A percentile compares a stretch with the other conserved stretches of the same genome.
phyloP scores from a whole-genome alignment of 306 rosid genomes.

The Vachellia collinsii region DNA sequence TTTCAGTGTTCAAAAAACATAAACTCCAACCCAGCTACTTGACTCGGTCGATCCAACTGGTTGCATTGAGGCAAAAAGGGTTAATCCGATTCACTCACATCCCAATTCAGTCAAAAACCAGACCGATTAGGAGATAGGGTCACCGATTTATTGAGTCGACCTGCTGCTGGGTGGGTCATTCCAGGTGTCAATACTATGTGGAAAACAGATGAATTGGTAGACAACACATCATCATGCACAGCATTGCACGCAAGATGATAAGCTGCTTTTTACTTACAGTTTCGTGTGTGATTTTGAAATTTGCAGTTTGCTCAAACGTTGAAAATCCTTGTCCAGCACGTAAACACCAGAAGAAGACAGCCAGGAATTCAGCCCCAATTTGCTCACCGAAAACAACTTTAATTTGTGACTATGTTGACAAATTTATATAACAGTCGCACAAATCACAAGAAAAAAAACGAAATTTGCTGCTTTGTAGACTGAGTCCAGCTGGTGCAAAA shows the following conservation, averaged over 20 bases:
- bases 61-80: background rate
- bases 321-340: constrained; percentile 22
- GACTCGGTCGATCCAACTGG: background rate
- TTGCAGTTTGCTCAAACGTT: background rate
- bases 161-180: background rate
- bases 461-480: constrained; percentile 51
- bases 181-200: background rate
- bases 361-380: constrained; percentile 34
- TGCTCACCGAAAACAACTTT: constrained; percentile 28
- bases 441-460: constrained; percentile 17
- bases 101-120: no score
- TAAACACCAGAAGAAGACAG: constrained; percentile 34
- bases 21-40: background rate
- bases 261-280: background rate
- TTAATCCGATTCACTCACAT: background rate
- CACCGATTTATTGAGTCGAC: background rate
- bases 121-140: background rate
- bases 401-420: background rate
- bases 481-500: constrained; percentile 51
- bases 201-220: background rate
- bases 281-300: background rate
- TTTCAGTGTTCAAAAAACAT: background rate
- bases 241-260: background rate
- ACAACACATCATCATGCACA: background rate
- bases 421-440: background rate